Percentiles rank a stretch among this genome's conserved stretches.
phyloP scores from a whole-genome alignment of 73 alveolate genomes.

The Paraurostyla sp. region DNA sequence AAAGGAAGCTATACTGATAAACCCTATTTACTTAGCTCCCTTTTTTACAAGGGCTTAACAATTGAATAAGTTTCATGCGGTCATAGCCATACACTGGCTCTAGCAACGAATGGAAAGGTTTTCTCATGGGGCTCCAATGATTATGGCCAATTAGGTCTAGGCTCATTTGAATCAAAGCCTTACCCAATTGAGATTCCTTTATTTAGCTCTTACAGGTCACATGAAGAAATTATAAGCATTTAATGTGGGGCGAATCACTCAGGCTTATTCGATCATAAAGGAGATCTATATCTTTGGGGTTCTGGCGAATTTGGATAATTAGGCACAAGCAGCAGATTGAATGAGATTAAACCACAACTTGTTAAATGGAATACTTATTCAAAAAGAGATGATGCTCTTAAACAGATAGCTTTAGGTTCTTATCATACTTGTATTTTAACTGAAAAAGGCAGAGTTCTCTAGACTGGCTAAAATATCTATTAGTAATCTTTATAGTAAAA shows the following conservation, averaged over 20 bases:
- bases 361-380: neutral
- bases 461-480: no score
- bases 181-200: constrained; percentile 4
- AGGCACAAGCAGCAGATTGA: constrained; percentile 7
- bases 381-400: constrained; percentile 4
- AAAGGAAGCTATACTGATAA: neutral
- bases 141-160: constrained; percentile 86
- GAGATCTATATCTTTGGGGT: constrained; percentile 54
- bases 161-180: constrained; percentile 31
- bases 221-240: neutral
- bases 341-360: constrained; percentile 18
- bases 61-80: constrained; percentile 87
- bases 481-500: no score
- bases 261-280: neutral
- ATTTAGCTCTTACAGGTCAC: neutral
- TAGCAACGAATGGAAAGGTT: constrained; percentile 88
- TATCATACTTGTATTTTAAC: constrained; percentile 40
- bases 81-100: constrained; percentile 86
- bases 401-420: constrained; percentile 7
- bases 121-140: constrained; percentile 90
- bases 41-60: constrained; percentile 20
- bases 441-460: neutral
- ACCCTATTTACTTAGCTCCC: neutral
- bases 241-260: constrained; percentile 49
- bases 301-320: constrained; percentile 51